Evolutionary conservation across 257 asterid genomes (phyloP).

Genomic region (Parsonsia alboflavescens): DNA sequence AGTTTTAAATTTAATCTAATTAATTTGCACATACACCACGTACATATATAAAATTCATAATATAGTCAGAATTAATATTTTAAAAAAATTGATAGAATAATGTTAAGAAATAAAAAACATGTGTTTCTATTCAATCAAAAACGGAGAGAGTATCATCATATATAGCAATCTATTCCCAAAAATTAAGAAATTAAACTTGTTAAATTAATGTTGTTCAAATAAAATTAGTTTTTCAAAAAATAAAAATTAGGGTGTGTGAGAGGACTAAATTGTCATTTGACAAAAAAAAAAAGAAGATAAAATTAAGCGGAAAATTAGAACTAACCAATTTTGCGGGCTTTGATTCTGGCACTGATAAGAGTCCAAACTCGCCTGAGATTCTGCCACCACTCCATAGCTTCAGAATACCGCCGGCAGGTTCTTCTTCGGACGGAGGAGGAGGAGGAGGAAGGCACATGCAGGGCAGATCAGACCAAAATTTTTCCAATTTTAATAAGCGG

Average conservation of each 20-base stretch:
- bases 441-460: not conserved
- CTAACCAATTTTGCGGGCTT: not conserved
- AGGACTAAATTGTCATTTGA: not conserved
- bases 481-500: not conserved
- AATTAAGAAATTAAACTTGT: too few species aligned
- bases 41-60: too few species aligned
- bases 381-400: conserved; percentile 10
- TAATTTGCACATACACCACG: too few species aligned
- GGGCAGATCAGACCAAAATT: not conserved
- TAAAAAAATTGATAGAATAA: too few species aligned
- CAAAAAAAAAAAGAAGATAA: not conserved
- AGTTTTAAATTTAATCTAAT: too few species aligned
- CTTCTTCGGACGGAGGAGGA: not conserved
- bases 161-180: too few species aligned
- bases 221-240: too few species aligned
- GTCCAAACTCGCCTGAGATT: not conserved
- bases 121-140: too few species aligned
- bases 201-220: too few species aligned
- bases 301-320: not conserved
- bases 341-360: not conserved
- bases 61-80: too few species aligned
- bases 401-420: not conserved
- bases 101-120: too few species aligned
- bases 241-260: not conserved
- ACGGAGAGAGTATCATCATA: too few species aligned